Conservation (phyloP, 1,284 basidiomycete genomes). For the Pseudozyma pruni region DNA sequence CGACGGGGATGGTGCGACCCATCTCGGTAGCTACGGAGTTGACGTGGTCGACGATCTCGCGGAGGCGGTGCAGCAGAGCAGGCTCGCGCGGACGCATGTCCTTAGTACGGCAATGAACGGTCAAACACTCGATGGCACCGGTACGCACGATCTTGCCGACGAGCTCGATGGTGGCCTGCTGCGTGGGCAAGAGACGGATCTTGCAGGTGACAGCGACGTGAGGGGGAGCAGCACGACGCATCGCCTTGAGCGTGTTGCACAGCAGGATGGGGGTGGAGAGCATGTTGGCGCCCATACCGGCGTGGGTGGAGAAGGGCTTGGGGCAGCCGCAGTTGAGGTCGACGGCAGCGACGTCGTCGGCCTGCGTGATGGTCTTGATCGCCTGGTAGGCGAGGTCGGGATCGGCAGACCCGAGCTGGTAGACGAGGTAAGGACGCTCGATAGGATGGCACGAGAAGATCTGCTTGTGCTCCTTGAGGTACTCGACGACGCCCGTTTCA, state of each 20-base stretch:
- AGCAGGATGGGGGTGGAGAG: conserved; percentile 90
- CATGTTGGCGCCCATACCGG: conserved; percentile 96
- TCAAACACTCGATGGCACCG: conserved; percentile 83
- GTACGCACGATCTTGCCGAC: conserved; percentile 87
- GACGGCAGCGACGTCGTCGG: conserved; percentile 85
- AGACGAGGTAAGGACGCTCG: conserved; percentile 72
- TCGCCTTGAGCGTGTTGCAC: conserved; percentile 74
- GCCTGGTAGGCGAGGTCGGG: conserved; percentile 91
- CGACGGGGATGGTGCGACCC: conserved; percentile 77
- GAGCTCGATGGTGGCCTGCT: conserved; percentile 85
- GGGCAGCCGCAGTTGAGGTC: conserved; percentile 90
- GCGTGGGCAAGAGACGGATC: conserved; percentile 86
- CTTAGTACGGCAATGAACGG: conserved; percentile 93
- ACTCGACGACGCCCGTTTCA: conserved; percentile 89
- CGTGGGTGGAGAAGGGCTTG: conserved; percentile 92
- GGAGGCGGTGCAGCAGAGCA: conserved; percentile 81
- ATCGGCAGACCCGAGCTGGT: conserved; percentile 89
- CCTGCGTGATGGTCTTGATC: conserved; percentile 81
- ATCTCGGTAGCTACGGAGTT: conserved; percentile 72
- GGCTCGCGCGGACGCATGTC: conserved; percentile 87
- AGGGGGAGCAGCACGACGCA: conserved; percentile 72
- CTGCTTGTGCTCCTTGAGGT: conserved; percentile 76
- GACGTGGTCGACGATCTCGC: conserved; percentile 85
- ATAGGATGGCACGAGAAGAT: conserved; percentile 94
- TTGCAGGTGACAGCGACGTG: conserved; percentile 72